A percentile compares a stretch with the other conserved stretches of the same genome.
Conservation (phyloP, 768 basidiomycete species). For the Termitomyces sp. region DNA sequence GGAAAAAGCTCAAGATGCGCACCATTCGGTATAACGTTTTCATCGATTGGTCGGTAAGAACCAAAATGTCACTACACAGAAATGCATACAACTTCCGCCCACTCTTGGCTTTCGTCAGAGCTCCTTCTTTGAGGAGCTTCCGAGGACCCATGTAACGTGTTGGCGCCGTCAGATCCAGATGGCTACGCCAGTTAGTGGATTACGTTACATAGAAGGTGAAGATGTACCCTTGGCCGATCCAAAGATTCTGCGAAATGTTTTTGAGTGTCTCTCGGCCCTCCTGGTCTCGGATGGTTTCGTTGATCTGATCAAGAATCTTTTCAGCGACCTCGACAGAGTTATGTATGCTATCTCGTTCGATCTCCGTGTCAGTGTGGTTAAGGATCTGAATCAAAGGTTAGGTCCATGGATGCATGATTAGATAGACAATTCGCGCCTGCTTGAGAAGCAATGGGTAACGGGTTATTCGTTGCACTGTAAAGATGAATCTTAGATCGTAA, state of each 20-base stretch:
- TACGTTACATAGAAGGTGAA: slow-evolving; percentile 25
- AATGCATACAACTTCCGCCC: slow-evolving; percentile 73
- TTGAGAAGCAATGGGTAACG: slow-evolving; percentile 89
- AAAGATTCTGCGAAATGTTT: slow-evolving; percentile 72
- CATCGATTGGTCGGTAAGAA: slow-evolving; percentile 72
- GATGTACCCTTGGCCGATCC: slow-evolving; percentile 81
- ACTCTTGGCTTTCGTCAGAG: slow-evolving; percentile 78
- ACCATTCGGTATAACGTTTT: slow-evolving; percentile 84
- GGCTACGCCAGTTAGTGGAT: slow-evolving; percentile 18
- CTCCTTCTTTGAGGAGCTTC: slow-evolving; percentile 74
- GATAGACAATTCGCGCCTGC: slow-evolving; percentile 41
- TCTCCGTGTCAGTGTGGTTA: slow-evolving; percentile 68
- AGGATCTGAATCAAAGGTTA: slow-evolving; percentile 50
- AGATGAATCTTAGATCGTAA: neutral
- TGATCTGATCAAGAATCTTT: slow-evolving; percentile 73
- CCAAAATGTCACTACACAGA: slow-evolving; percentile 87
- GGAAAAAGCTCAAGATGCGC: neutral
- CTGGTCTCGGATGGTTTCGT: slow-evolving; percentile 83
- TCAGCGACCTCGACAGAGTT: slow-evolving; percentile 63
- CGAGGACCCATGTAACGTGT: slow-evolving; percentile 85
- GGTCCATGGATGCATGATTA: neutral
- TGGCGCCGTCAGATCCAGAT: slow-evolving; percentile 86
- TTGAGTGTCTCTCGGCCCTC: slow-evolving; percentile 78
- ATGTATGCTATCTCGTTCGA: slow-evolving; percentile 56
- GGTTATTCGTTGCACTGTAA: slow-evolving; percentile 89